Evolutionary conservation across 139 green algal genomes (phyloP), one percentile per base, ranked within the genome.

Genomic region (Nannochloris sp.): DNA sequence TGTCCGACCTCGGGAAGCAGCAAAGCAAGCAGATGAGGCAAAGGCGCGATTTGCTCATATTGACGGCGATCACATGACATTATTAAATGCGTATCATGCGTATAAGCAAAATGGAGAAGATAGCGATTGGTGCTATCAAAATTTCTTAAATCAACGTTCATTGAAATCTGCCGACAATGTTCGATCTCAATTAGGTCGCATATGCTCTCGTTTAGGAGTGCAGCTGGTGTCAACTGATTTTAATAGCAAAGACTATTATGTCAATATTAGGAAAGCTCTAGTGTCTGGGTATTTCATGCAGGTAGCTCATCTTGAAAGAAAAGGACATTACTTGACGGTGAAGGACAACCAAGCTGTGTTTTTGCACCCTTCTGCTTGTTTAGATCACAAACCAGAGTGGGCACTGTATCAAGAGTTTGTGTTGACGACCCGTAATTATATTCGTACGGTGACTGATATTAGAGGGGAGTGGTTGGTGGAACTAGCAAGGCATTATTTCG

Each of bases 321-420:
- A 76, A 2, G 94, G 92, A n/a, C 81, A 89, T 64, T 99, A 99
- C 77, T 79, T 98, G 27, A 99, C 94, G 0, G 92, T 95, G n/a
- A 99, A 99, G 79, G 94, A 99, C 81, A 95, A 97, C 73, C 92
- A 99, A 86, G 67, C 86, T 65, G 92, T 98, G 51, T 84, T 93
- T 74, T 75, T 98, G 30, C 93, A 98, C 74, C 93, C 93, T 15
- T 98, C 91, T 8, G 93, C 87, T 15, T 90, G 84, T 73, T 83
- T 98, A 32, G 83, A 95, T 46, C 81, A 88, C 67, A 97, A 99
- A 76, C 94, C 94, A 4, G 92, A 99, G 76, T 98, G 92, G 92
- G 91, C 90, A 34, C 51, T 98, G 67, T 99, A 99, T 80, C 91
- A 99, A 57, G 94, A 99, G 75, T 99, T 99, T 85, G 94, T 99